phyloP scores from a whole-genome alignment of 352 stramenopile species.

The Phytophthora lateralis region DNA sequence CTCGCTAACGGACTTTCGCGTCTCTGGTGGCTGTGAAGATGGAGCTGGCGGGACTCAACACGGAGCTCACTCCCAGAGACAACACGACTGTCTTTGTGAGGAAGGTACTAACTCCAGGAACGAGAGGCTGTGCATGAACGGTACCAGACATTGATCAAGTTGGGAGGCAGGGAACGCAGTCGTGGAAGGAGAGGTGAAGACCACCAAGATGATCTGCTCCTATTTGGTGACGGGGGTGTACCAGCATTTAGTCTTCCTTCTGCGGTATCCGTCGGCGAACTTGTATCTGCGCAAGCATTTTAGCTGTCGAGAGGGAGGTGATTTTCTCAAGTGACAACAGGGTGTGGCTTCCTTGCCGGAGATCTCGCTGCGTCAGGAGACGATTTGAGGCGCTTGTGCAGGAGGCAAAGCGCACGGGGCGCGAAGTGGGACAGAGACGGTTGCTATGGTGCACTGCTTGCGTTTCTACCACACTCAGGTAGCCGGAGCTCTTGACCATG shows the following conservation, averaged over 20 bases:
- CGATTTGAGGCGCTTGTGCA: slow-evolving; percentile 34
- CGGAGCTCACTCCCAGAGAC: slow-evolving; percentile 64
- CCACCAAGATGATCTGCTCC: slow-evolving; percentile 83
- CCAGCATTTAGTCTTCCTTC: slow-evolving; percentile 75
- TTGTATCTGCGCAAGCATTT: slow-evolving; percentile 91
- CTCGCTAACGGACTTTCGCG: slow-evolving; percentile 79
- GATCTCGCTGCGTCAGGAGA: slow-evolving; percentile 57
- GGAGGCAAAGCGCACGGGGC: slow-evolving; percentile 43
- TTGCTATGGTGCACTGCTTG: slow-evolving; percentile 69
- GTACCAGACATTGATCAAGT: slow-evolving; percentile 64
- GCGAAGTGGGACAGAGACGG: slow-evolving; percentile 37
- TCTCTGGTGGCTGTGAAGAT: slow-evolving; percentile 71
- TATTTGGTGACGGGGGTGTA: slow-evolving; percentile 82
- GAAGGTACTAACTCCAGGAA: slow-evolving; percentile 66
- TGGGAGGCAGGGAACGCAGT: slow-evolving; percentile 67
- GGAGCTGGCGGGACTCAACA: slow-evolving; percentile 60
- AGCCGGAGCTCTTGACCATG: slow-evolving; percentile 63
- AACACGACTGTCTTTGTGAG: slow-evolving; percentile 80
- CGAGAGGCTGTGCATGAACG: slow-evolving; percentile 48
- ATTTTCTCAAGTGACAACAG: slow-evolving; percentile 83
- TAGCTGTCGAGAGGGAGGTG: slow-evolving; percentile 47
- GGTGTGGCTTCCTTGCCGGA: slow-evolving; percentile 72
- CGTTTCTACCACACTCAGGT: slow-evolving; percentile 74
- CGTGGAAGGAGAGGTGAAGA: slow-evolving; percentile 38
- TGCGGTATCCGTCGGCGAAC: slow-evolving; percentile 84